Conservation (phyloP, 2,329 filamentous ascomycete genomes). For the Hymenotorrendiella dingleyae region DNA sequence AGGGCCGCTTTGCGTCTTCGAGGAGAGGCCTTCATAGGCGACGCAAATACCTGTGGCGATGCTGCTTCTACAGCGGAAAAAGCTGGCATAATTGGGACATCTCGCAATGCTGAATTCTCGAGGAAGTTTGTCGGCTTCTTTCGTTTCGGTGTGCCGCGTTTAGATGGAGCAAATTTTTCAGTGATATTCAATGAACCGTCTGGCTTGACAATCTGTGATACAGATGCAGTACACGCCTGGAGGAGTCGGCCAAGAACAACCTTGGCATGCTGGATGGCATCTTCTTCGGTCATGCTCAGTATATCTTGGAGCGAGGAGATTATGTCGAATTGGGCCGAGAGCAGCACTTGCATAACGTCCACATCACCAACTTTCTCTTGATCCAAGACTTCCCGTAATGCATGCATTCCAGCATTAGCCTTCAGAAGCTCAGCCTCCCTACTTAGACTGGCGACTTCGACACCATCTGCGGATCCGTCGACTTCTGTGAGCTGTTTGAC, state of each 20-base stretch:
- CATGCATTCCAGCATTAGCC: constrained; percentile 73
- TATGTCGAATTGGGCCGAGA: constrained; percentile 89
- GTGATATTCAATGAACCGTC: constrained; percentile 59
- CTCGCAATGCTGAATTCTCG: constrained; percentile 14
- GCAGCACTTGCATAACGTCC: constrained; percentile 71
- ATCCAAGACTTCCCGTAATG: constrained; percentile 70
- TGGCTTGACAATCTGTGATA: constrained; percentile 82
- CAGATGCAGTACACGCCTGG: constrained; percentile 66
- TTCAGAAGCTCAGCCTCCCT: constrained; percentile 85
- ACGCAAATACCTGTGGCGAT: constrained; percentile 38
- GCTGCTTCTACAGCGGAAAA: constrained; percentile 32
- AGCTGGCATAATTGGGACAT: constrained; percentile 33
- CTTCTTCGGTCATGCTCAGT: constrained; percentile 73
- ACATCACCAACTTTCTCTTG: constrained; percentile 78
- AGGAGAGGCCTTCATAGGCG: constrained; percentile 74
- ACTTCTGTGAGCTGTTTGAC: constrained; percentile 72
- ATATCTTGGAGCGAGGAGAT: constrained; percentile 78
- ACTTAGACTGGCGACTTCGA: constrained; percentile 65
- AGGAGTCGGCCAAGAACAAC: constrained; percentile 72
- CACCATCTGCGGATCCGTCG: constrained; percentile 55
- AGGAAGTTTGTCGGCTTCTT: constrained; percentile 45
- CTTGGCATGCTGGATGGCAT: constrained; percentile 76
- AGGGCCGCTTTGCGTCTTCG: constrained; percentile 63
- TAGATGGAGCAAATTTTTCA: constrained; percentile 64
- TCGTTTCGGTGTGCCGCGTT: constrained; percentile 71